phyloP scores from a whole-genome alignment of 352 stramenopile species.

The Pythium pyrilobum region DNA sequence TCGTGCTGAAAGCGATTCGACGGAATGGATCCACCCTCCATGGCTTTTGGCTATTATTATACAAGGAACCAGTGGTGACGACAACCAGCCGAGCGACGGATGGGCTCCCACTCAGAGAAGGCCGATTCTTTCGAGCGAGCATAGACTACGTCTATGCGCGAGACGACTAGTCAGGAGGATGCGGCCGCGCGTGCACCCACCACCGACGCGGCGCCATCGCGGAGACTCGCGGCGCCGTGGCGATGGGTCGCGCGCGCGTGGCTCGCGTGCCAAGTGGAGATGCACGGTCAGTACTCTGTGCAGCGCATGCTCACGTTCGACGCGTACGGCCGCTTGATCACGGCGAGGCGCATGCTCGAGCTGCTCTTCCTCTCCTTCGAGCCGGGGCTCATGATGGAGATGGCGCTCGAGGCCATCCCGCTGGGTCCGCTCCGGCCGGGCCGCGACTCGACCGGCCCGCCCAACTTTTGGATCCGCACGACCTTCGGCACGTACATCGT shows the following conservation, averaged over 20 bases:
- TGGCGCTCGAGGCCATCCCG: conserved; percentile 9
- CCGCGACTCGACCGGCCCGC: not conserved
- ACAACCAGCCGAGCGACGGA: too few relatives aligned
- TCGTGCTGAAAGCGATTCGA: too few relatives aligned
- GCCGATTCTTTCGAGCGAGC: too few relatives aligned
- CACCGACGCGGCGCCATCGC: too few relatives aligned
- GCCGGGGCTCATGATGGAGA: conserved; percentile 4
- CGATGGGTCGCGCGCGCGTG: not conserved
- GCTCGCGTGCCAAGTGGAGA: conserved; percentile 22
- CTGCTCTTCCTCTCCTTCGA: conserved; percentile 5
- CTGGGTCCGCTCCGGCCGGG: not conserved
- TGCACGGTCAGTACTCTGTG: conserved; percentile 31
- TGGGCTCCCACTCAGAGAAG: too few relatives aligned
- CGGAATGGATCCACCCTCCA: too few relatives aligned
- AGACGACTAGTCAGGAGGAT: too few relatives aligned
- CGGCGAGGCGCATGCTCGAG: not conserved
- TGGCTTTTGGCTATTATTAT: too few relatives aligned
- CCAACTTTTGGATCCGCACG: conserved; percentile 20
- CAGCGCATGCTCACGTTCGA: conserved; percentile 17
- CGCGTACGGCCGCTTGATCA: not conserved
- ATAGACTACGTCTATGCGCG: too few relatives aligned
- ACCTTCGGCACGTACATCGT: conserved; percentile 9
- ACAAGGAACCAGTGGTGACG: too few relatives aligned
- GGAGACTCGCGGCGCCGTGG: not conserved
- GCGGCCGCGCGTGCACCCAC: too few relatives aligned